phyloP scores from a whole-genome alignment of 345 rosid genomes.

The Camelina sativa region DNA sequence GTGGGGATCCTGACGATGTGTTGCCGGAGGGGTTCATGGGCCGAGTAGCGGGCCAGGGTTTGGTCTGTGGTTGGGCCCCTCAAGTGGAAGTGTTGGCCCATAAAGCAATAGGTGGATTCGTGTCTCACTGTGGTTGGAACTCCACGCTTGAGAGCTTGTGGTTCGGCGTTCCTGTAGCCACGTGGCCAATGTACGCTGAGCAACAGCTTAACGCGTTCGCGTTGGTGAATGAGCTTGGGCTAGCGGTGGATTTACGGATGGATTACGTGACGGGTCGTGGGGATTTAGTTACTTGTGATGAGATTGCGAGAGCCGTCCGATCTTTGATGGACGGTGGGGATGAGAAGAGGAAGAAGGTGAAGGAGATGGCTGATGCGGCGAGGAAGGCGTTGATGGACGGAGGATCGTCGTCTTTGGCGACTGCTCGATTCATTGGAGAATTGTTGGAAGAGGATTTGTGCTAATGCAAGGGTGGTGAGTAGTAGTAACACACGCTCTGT shows the following conservation, averaged over 20 bases:
- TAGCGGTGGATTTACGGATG: conserved; percentile 45
- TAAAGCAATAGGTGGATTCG: conserved; percentile 51
- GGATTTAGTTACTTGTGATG: conserved; percentile 48
- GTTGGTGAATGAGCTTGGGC: conserved; percentile 51
- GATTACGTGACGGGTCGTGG: conserved; percentile 41
- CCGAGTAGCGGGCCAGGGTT: conserved; percentile 39
- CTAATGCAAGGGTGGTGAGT: neutral
- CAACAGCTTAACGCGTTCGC: conserved; percentile 58
- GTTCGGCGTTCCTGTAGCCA: conserved; percentile 50
- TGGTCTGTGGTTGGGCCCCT: conserved; percentile 54
- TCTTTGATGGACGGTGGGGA: conserved; percentile 40
- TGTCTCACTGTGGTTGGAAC: conserved; percentile 71
- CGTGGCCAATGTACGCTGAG: conserved; percentile 63
- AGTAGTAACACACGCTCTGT: neutral
- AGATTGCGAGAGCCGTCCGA: conserved; percentile 42
- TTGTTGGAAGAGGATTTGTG: conserved; percentile 15
- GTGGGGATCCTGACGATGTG: neutral
- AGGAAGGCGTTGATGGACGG: conserved; percentile 42
- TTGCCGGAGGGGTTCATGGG: conserved; percentile 52
- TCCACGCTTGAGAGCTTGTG: conserved; percentile 59
- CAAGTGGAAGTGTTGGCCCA: conserved; percentile 51
- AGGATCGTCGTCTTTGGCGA: conserved; percentile 50
- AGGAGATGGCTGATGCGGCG: conserved; percentile 38
- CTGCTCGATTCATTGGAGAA: conserved; percentile 44
- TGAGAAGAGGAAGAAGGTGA: conserved; percentile 40